Evolutionary conservation across 805 yeast genomes (phyloP), one percentile per base, ranked within the genome.

Genomic region (Starmera quercuum): DNA sequence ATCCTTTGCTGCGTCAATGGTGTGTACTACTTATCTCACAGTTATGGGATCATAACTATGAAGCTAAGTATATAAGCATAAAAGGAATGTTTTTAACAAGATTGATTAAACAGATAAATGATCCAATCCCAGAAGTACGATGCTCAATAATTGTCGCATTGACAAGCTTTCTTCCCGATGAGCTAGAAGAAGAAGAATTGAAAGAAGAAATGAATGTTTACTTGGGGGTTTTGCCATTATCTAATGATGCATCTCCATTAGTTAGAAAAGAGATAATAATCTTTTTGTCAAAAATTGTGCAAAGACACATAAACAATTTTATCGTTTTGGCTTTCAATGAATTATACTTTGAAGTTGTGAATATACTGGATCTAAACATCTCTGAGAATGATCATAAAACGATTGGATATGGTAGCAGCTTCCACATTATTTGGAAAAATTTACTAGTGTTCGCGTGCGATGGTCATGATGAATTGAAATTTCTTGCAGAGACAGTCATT

Each of bases 101-200:
- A 42, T 47, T 90, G 20, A 53, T 77, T 21, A 62, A 63, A 17
- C 59, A 83, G 26, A 66, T 87, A 13, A 73, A 72, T 41, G 97
- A 92, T 52, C 95, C 97, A 0, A 86, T 90, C 30, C 96, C 97
- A 0, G 98, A 92, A 55, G 95, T 92, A 2, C 66, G 97, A 36
- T 82, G 96, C 0, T 84, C 97, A 0, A 74, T 85, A 4, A 61
- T 92, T 10, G 62, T 77, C 22, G 83, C 95, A 0, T 61, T 90
- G 31, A 74, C 86, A 4, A 73, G 78, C 25, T 85, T 78, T 49
- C 56, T 83, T 23, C 74, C 79, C 4, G 75, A 66, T 22, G 53
- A 54, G 5, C 52, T 50, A 14, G 66, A 57, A 21, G 56, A 60
- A 2, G 73, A 64, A 12, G 38, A 75, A 68, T 46, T 75, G 11